phyloP scores from a whole-genome alignment of 2,329 filamentous ascomycete species.

The Kalmusia sp. region DNA sequence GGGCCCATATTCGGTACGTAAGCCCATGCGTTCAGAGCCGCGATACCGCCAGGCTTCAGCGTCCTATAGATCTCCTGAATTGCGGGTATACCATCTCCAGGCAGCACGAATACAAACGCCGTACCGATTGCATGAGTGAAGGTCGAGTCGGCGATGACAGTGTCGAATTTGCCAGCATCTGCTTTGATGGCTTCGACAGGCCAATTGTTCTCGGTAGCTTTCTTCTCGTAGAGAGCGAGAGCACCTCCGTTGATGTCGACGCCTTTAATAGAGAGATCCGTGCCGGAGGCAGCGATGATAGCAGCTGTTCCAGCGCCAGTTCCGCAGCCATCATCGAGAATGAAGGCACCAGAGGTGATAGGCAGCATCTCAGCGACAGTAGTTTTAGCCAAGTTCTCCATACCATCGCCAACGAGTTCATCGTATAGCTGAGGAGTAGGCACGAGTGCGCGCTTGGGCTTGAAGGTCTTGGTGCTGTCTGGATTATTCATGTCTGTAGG shows the following conservation, averaged over 20 bases:
- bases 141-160: slow-evolving; percentile 9
- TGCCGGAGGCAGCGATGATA: background rate
- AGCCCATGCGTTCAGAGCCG: slow-evolving; percentile 16
- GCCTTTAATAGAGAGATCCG: background rate
- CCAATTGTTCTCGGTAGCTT: slow-evolving; percentile 1
- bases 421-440: slow-evolving; percentile 16
- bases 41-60: slow-evolving; percentile 18
- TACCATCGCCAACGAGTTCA: slow-evolving; percentile 17
- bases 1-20: slow-evolving; percentile 15
- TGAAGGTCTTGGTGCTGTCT: slow-evolving; percentile 9
- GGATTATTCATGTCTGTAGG: slow-evolving; percentile 16
- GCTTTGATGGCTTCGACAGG: slow-evolving; percentile 13
- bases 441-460: slow-evolving; percentile 13
- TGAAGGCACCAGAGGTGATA: background rate
- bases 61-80: slow-evolving; percentile 21
- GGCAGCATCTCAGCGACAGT: slow-evolving; percentile 9
- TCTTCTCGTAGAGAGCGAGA: slow-evolving; percentile 10
- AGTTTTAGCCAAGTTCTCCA: slow-evolving; percentile 15
- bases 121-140: slow-evolving; percentile 17
- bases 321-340: slow-evolving; percentile 20
- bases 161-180: slow-evolving; percentile 8
- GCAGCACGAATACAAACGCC: slow-evolving; percentile 12
- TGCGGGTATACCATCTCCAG: slow-evolving; percentile 19
- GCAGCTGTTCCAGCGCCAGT: slow-evolving; percentile 17
- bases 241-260: slow-evolving; percentile 13